phyloP scores from a whole-genome alignment of 768 basidiomycete genomes.

The Grammothele lineata region DNA sequence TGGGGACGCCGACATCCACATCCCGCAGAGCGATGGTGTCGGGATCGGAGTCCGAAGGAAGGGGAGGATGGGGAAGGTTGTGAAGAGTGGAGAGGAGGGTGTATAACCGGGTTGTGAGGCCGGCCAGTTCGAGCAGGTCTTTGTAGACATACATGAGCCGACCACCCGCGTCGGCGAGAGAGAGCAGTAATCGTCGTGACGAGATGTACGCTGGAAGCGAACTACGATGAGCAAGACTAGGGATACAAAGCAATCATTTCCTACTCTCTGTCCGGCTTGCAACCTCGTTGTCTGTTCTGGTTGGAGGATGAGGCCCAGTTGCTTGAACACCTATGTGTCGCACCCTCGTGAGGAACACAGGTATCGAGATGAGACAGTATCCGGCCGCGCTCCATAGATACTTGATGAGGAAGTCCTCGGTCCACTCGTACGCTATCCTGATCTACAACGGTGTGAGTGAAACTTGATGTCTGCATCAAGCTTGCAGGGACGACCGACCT shows the following conservation, averaged over 20 bases:
- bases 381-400: slow-evolving; percentile 94
- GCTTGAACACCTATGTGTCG: slow-evolving; percentile 23
- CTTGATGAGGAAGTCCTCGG: slow-evolving; percentile 95
- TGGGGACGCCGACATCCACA: slow-evolving; percentile 66
- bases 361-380: slow-evolving; percentile 88
- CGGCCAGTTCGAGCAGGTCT: slow-evolving; percentile 91
- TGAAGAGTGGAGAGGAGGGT: slow-evolving; percentile 83
- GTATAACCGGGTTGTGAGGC: slow-evolving; percentile 87
- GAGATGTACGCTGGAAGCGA: slow-evolving; percentile 81
- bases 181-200: slow-evolving; percentile 84
- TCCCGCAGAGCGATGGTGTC: slow-evolving; percentile 58
- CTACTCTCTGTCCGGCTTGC: slow-evolving; percentile 49
- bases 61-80: slow-evolving; percentile 46
- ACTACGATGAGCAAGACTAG: background rate
- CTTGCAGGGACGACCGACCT: no score
- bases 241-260: slow-evolving; percentile 5
- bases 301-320: slow-evolving; percentile 2
- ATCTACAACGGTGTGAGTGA: slow-evolving; percentile 47
- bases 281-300: slow-evolving; percentile 30
- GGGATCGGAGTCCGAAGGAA: slow-evolving; percentile 37
- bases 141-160: slow-evolving; percentile 97
- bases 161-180: slow-evolving; percentile 95
- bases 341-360: slow-evolving; percentile 69
- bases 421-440: slow-evolving; percentile 91
- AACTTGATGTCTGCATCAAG: background rate